phyloP scores from a whole-genome alignment of 371 early-diverging fungal species.

The Mortierella polycephala region DNA sequence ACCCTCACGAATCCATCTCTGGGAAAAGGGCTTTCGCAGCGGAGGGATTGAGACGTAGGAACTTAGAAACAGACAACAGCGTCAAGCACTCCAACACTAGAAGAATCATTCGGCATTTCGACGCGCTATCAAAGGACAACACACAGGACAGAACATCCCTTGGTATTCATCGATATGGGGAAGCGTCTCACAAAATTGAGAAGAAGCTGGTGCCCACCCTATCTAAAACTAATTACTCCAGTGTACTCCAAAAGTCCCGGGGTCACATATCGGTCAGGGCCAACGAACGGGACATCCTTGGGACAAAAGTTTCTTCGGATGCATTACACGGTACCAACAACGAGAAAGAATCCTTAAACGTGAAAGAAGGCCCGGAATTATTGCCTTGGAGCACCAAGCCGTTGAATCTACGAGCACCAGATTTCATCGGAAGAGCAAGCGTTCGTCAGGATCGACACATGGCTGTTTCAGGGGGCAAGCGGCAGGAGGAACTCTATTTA shows the following conservation, averaged over 20 bases:
- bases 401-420: not conserved
- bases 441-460: constrained; percentile 11
- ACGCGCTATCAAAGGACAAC: constrained; percentile 25
- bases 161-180: constrained; percentile 26
- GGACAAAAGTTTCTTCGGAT: no score
- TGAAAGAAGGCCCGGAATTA: not conserved
- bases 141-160: not conserved
- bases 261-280: no score
- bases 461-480: constrained; percentile 2
- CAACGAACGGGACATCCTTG: no score
- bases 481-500: constrained; percentile 40
- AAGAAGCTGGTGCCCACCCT: constrained; percentile 1
- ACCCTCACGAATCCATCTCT: constrained; percentile 6
- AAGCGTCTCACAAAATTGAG: constrained; percentile 14
- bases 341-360: not conserved
- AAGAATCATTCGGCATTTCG: constrained; percentile 36
- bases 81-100: constrained; percentile 9
- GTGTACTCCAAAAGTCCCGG: not conserved
- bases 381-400: not conserved
- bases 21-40: not conserved
- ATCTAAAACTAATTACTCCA: not conserved
- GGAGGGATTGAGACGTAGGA: not conserved
- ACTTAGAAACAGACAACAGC: not conserved
- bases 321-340: no score
- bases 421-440: constrained; percentile 13